Percentiles rank a stretch among this genome's conserved stretches.
phyloP scores from a whole-genome alignment of 2,329 filamentous ascomycete genomes.

The Fusarium beomiforme region DNA sequence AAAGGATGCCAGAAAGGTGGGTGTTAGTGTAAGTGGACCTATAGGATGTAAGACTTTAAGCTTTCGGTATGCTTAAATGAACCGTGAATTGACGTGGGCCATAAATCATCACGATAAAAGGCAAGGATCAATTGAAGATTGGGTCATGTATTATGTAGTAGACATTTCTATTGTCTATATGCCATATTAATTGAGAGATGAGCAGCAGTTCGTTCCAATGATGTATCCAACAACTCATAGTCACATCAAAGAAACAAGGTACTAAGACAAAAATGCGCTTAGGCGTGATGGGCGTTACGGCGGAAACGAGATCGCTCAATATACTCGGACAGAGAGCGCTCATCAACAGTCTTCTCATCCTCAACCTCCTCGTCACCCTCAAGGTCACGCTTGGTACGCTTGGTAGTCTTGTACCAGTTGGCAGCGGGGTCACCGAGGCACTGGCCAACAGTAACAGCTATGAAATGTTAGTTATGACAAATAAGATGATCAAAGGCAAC shows the following conservation, averaged over 20 bases:
- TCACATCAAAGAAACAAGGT: conserved; percentile 4
- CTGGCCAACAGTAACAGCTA: conserved; percentile 45
- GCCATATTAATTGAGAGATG: conserved; percentile 10
- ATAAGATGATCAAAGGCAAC: no score
- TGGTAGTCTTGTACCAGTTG: conserved; percentile 30
- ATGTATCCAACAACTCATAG: conserved; percentile 8
- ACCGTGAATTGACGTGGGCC: not conserved
- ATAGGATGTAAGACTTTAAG: conserved; percentile 3
- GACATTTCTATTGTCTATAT: conserved; percentile 21
- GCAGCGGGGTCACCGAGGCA: conserved; percentile 33
- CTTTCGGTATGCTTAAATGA: not conserved
- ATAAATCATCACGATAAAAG: not conserved
- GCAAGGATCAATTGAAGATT: not conserved
- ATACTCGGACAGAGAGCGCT: conserved; percentile 15
- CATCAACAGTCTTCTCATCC: conserved; percentile 9
- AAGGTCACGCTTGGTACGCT: conserved; percentile 25
- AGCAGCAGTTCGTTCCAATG: conserved; percentile 4
- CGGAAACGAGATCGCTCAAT: conserved; percentile 29
- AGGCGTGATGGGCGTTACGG: conserved; percentile 1
- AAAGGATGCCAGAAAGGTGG: not conserved
- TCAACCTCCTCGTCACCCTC: conserved; percentile 3
- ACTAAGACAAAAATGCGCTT: not conserved
- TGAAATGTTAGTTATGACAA: conserved; percentile 18
- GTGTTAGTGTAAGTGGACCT: not conserved
- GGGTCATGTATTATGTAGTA: not conserved